These are phyloP conservation scores for Lipomyces sp. DNA, from an alignment of 805 yeast genomes.

Conservation along the genomic window DNA sequence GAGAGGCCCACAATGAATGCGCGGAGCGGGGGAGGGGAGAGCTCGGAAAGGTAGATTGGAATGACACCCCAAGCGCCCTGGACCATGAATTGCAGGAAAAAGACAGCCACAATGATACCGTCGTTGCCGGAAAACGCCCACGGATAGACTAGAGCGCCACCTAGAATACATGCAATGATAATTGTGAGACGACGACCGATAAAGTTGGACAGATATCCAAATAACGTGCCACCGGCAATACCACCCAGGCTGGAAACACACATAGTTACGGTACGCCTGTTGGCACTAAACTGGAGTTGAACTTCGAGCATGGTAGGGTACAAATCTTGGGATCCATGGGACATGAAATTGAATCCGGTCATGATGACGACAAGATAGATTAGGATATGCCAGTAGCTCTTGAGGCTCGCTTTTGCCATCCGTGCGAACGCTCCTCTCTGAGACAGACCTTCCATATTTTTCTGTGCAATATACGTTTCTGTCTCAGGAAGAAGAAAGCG, in stretches of 20 bases:
- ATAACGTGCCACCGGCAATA: constrained; percentile 62
- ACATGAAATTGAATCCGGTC: constrained; percentile 72
- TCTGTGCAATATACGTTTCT: constrained; percentile 41
- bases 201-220: constrained; percentile 62
- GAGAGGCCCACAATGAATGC: constrained; percentile 65
- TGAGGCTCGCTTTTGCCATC: constrained; percentile 49
- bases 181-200: constrained; percentile 67
- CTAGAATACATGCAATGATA: constrained; percentile 55
- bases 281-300: constrained; percentile 54
- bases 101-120: constrained; percentile 60
- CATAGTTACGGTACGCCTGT: constrained; percentile 63
- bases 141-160: constrained; percentile 68
- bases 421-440: constrained; percentile 16
- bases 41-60: constrained; percentile 68
- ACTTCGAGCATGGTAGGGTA: constrained; percentile 65
- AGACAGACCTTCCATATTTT: constrained; percentile 15
- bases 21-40: constrained; percentile 67
- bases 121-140: constrained; percentile 55
- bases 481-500: constrained; percentile 66
- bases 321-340: constrained; percentile 78
- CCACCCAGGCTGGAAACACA: constrained; percentile 72
- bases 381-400: constrained; percentile 64
- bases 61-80: constrained; percentile 79
- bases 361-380: constrained; percentile 62
- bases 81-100: constrained; percentile 67